A percentile compares a stretch with the other conserved stretches of the same genome.
Conservation (phyloP, 345 rosid genomes). For the Gossypium rotundifolium region DNA sequence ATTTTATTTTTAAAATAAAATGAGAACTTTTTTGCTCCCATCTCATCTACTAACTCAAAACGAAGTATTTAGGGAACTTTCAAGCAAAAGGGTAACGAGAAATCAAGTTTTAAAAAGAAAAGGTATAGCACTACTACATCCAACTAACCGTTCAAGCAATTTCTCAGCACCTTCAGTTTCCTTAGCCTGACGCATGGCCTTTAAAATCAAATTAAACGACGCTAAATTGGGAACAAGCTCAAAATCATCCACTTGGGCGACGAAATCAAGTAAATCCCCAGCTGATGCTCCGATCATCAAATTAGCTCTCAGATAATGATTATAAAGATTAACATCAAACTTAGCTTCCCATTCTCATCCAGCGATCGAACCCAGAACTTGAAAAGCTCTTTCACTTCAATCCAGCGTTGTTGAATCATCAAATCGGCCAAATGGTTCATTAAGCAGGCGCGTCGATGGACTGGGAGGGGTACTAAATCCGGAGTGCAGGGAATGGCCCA, state of each 20-base stretch:
- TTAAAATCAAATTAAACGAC: slow-evolving; percentile 66
- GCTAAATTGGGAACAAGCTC: slow-evolving; percentile 59
- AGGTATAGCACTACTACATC: neutral
- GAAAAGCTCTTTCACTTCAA: slow-evolving; percentile 70
- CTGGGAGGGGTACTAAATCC: slow-evolving; percentile 39
- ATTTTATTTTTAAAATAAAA: neutral
- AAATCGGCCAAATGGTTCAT: slow-evolving; percentile 62
- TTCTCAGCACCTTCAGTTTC: slow-evolving; percentile 68
- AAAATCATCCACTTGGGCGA: slow-evolving; percentile 61
- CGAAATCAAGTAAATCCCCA: slow-evolving; percentile 61
- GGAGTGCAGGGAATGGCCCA: slow-evolving; percentile 25
- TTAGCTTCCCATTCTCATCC: slow-evolving; percentile 71
- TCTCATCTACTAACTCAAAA: neutral
- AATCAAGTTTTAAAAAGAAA: neutral
- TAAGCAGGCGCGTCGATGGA: slow-evolving; percentile 40
- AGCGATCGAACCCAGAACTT: slow-evolving; percentile 76
- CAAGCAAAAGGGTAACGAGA: neutral
- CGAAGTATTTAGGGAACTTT: neutral
- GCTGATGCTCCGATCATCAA: slow-evolving; percentile 57
- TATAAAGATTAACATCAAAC: slow-evolving; percentile 66
- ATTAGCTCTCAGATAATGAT: slow-evolving; percentile 80
- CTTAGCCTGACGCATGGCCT: slow-evolving; percentile 60
- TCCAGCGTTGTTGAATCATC: slow-evolving; percentile 72
- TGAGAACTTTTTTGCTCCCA: neutral
- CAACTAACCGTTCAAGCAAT: slow-evolving; percentile 64